These are phyloP conservation scores for Beverwykella pulmonaria DNA, from an alignment of 495 filamentous ascomycete species.

Conservation along the genomic window DNA sequence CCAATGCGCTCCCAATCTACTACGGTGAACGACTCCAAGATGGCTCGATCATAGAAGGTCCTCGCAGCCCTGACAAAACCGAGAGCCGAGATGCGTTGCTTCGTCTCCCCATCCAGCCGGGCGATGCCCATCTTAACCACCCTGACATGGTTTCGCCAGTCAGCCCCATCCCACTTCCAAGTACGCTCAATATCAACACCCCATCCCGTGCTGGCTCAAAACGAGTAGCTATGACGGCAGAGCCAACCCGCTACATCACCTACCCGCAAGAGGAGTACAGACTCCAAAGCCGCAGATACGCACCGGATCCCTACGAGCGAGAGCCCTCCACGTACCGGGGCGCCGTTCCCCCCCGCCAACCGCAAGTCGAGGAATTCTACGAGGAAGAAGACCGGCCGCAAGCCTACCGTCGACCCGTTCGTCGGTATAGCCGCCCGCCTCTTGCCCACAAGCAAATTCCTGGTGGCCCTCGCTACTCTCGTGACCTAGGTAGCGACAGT, in stretches of 20 bases:
- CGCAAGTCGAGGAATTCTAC: conserved; percentile 24
- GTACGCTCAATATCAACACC: not conserved
- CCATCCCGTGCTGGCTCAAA: not conserved
- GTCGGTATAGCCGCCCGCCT: conserved; percentile 13
- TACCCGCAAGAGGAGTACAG: conserved; percentile 7
- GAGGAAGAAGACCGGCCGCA: conserved; percentile 14
- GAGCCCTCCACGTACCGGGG: conserved; percentile 8
- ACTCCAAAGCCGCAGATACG: conserved; percentile 6
- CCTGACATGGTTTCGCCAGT: conserved; percentile 7
- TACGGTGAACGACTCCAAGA: conserved; percentile 24
- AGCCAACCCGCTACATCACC: not conserved
- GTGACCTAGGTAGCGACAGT: conserved; percentile 1
- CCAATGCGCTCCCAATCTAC: conserved; percentile 11
- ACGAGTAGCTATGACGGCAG: not conserved
- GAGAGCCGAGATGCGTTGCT: conserved; percentile 18
- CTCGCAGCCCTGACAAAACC: conserved; percentile 2
- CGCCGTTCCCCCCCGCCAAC: not conserved
- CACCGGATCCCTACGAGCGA: conserved; percentile 9
- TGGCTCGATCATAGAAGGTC: conserved; percentile 10
- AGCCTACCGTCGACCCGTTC: conserved; percentile 11
- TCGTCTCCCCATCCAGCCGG: conserved; percentile 18
- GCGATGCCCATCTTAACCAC: conserved; percentile 10
- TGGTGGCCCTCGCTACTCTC: not conserved
- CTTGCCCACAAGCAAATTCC: conserved; percentile 6
- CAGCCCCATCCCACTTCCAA: not conserved